Conservation (phyloP, 148 eudicot species). For the Nepenthes mirabilis region DNA sequence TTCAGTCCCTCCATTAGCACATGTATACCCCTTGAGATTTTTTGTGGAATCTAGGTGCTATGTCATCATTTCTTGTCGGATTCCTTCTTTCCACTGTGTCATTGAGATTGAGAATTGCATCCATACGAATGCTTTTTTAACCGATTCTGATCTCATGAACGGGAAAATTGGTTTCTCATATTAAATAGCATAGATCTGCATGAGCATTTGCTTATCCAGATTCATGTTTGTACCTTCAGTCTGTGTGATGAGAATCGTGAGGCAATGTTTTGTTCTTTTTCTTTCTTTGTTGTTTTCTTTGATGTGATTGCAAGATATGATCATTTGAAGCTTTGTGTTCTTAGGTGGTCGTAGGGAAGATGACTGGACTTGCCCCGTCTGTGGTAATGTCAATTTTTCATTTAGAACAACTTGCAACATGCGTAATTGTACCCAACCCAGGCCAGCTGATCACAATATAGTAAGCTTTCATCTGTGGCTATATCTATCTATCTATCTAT, state of each 20-base stretch:
- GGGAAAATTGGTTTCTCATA: too few relatives aligned
- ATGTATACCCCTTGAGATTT: too few relatives aligned
- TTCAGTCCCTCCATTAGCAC: too few relatives aligned
- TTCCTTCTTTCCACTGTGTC: too few relatives aligned
- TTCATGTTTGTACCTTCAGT: background rate
- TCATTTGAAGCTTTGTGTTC: background rate
- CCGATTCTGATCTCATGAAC: too few relatives aligned
- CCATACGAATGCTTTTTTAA: too few relatives aligned
- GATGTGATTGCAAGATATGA: background rate
- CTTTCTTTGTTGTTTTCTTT: background rate
- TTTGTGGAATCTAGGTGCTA: too few relatives aligned
- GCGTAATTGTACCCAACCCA: conserved; percentile 92
- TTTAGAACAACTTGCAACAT: conserved; percentile 96
- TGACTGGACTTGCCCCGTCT: conserved; percentile 97
- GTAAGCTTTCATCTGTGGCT: conserved; percentile 27
- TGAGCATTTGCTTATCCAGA: background rate
- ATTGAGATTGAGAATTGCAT: too few relatives aligned
- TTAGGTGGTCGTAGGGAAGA: conserved; percentile 96
- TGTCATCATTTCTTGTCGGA: too few relatives aligned
- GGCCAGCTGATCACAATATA: conserved; percentile 86
- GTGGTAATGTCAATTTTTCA: conserved; percentile 97
- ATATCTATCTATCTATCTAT: background rate
- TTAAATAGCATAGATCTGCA: too few relatives aligned
- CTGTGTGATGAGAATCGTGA: background rate
- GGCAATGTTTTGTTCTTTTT: background rate